Evolutionary conservation across 164 flowering plant genomes (phyloP).

Genomic region (Litsea cubeba): DNA sequence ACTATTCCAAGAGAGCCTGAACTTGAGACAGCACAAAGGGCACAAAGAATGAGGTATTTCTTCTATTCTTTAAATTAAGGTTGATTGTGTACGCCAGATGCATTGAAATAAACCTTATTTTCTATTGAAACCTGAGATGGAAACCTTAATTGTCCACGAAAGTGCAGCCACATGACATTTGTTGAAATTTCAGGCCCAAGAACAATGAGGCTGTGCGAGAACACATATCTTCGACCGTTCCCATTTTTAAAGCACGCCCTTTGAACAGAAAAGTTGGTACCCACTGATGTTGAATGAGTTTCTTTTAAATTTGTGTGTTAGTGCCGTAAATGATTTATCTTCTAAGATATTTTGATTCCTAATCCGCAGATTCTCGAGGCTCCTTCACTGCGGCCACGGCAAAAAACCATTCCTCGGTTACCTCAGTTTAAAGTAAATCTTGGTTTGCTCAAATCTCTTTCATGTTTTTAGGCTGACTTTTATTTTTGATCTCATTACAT

Average conservation of each 20-base stretch:
- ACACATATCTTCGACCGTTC: constrained; percentile 16
- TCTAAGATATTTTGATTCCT: not conserved
- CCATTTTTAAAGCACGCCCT: constrained; percentile 74
- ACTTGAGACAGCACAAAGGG: constrained; percentile 76
- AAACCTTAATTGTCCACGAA: not conserved
- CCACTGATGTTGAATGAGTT: not conserved
- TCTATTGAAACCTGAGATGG: not conserved
- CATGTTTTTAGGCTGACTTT: not conserved
- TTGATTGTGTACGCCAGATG: constrained; percentile 1
- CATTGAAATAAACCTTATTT: not conserved
- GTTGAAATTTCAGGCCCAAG: constrained; percentile 51
- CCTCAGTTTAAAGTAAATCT: constrained; percentile 75
- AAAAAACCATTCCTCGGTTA: constrained; percentile 57
- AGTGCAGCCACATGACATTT: not conserved
- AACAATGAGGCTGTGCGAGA: constrained; percentile 27
- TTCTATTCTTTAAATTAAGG: not conserved
- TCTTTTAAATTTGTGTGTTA: not conserved
- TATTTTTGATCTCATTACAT: constrained; percentile 9
- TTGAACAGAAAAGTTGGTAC: constrained; percentile 78
- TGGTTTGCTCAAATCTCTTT: not conserved
- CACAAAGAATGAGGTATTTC: constrained; percentile 58
- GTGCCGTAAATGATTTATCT: not conserved
- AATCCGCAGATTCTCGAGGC: constrained; percentile 67
- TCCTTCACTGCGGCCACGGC: constrained; percentile 56
- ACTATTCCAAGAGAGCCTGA: constrained; percentile 89